phyloP scores from a whole-genome alignment of 202 grass and related monocot genomes.

The Panicum virgatum region DNA sequence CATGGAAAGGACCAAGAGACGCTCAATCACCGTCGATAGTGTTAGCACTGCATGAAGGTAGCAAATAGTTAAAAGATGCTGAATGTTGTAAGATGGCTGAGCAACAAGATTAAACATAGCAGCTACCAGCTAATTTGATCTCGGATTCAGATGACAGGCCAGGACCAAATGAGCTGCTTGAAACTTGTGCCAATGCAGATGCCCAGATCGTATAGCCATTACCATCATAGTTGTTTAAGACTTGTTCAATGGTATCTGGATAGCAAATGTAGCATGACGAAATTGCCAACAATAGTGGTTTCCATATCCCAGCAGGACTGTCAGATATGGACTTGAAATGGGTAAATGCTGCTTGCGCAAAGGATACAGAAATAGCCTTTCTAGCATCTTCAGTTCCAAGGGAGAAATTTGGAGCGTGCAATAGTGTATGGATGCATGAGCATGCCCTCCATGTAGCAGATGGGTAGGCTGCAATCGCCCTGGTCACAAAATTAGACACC shows the following conservation, averaged over 20 bases:
- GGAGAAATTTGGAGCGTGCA: conserved; percentile 61
- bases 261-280: conserved; percentile 81
- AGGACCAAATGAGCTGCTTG: conserved; percentile 58
- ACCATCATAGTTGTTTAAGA: conserved; percentile 47
- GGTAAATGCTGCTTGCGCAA: conserved; percentile 60
- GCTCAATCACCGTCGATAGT: conserved; percentile 55
- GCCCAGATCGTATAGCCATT: conserved; percentile 56
- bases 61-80: conserved; percentile 19
- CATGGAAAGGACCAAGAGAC: conserved; percentile 43
- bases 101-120: conserved; percentile 7
- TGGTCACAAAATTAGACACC: conserved; percentile 73
- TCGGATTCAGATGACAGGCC: conserved; percentile 73
- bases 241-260: conserved; percentile 68
- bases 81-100: conserved; percentile 1
- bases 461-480: conserved; percentile 68
- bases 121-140: conserved; percentile 77
- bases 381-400: conserved; percentile 48
- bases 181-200: conserved; percentile 65
- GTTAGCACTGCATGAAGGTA: conserved; percentile 55
- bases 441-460: conserved; percentile 82
- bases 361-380: conserved; percentile 47
- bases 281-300: conserved; percentile 64
- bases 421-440: conserved; percentile 72
- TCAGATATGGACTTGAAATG: conserved; percentile 56
- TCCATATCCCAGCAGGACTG: conserved; percentile 62